Conservation (phyloP, 2,329 filamentous ascomycete genomes). For the Fusarium irregulare region DNA sequence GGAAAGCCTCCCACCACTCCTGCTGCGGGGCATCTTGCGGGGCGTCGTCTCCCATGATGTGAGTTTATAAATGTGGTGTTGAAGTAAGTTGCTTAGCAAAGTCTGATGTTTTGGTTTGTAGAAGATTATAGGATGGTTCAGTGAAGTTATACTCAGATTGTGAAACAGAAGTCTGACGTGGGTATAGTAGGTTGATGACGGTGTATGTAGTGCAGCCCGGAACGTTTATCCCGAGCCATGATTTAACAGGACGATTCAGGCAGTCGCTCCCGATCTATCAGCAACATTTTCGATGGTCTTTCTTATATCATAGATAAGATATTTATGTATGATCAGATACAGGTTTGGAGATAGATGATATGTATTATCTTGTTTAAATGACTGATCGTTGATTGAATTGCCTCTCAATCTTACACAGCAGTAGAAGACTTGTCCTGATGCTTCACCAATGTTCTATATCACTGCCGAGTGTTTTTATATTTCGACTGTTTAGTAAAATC, state of each 20-base stretch:
- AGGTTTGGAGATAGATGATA: neutral
- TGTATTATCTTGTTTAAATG: neutral
- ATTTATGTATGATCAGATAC: neutral
- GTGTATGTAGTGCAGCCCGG: neutral
- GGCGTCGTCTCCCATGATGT: slow-evolving; percentile 41
- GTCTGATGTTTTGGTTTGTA: neutral
- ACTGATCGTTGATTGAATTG: neutral
- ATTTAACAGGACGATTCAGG: neutral
- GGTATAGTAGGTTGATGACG: slow-evolving; percentile 6
- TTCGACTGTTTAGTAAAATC: neutral
- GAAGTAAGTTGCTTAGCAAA: no score
- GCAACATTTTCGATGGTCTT: neutral
- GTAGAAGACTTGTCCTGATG: neutral
- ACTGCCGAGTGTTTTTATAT: neutral
- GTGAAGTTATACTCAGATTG: neutral
- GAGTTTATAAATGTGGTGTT: neutral
- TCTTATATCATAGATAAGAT: neutral
- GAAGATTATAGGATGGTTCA: rapidly evolving
- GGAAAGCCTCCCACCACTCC: slow-evolving; percentile 57
- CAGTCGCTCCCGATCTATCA: neutral
- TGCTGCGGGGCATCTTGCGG: slow-evolving; percentile 41
- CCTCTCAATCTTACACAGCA: neutral
- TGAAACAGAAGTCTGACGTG: neutral
- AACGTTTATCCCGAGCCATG: slow-evolving; percentile 18
- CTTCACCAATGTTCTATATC: neutral